Conservation (phyloP, 2,329 filamentous ascomycete species). For the Xenoacremonium recifei region DNA sequence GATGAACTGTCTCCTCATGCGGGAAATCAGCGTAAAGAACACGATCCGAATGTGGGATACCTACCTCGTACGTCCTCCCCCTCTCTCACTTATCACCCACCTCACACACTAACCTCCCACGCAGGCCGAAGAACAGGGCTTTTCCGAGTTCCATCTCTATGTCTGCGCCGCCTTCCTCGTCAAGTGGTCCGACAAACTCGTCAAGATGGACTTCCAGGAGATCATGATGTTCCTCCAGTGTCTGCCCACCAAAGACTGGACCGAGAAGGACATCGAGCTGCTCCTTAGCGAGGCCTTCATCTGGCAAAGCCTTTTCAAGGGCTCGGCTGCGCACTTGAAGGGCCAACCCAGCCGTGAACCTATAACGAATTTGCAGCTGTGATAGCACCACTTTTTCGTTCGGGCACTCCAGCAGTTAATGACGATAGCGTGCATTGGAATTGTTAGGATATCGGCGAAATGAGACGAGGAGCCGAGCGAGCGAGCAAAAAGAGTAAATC, state of each 20-base stretch:
- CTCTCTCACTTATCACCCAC: background rate
- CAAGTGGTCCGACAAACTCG: conserved; percentile 93
- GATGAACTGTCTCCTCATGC: conserved; percentile 99
- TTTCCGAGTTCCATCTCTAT: conserved; percentile 97
- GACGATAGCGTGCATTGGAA: background rate
- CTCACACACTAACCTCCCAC: conserved; percentile 2
- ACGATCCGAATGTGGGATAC: conserved; percentile 99
- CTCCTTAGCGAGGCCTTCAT: conserved; percentile 96
- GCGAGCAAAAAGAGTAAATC: too few relatives aligned
- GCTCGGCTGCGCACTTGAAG: conserved; percentile 84
- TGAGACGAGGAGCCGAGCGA: too few relatives aligned
- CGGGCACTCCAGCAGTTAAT: background rate
- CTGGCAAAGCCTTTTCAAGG: conserved; percentile 96
- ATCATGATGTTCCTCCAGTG: conserved; percentile 99
- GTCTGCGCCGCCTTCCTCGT: conserved; percentile 97
- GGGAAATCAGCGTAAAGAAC: conserved; percentile 93
- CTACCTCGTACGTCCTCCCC: conserved; percentile 70
- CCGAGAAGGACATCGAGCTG: conserved; percentile 96
- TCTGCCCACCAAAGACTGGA: conserved; percentile 90
- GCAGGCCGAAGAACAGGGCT: conserved; percentile 96
- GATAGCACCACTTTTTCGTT: too few relatives aligned
- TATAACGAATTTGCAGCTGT: conserved; percentile 37
- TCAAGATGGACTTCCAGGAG: conserved; percentile 97
- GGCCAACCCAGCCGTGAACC: conserved; percentile 42
- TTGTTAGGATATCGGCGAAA: background rate